A percentile compares a stretch with the other conserved stretches of the same genome.
Evolutionary conservation across 805 yeast genomes (phyloP).

Genomic region (Saturnispora serradocipensis): DNA sequence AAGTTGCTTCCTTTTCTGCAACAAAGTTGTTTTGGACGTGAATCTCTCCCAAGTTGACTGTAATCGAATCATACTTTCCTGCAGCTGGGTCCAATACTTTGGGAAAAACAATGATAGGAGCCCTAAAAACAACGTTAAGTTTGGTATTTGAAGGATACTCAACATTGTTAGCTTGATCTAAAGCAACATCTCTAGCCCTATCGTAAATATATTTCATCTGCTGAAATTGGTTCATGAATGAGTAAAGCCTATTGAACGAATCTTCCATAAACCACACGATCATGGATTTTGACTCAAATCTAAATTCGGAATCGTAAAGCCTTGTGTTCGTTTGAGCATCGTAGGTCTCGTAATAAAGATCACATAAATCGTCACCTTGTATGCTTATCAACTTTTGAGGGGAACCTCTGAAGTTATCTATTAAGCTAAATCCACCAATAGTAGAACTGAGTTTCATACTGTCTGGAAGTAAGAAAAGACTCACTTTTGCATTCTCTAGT

Average conservation of each 20-base stretch:
- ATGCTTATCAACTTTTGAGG: constrained; percentile 63
- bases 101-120: constrained; percentile 84
- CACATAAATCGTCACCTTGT: constrained; percentile 72
- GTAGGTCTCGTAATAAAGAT: constrained; percentile 74
- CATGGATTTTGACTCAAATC: constrained; percentile 66
- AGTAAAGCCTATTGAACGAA: constrained; percentile 58
- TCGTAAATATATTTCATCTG: constrained; percentile 88
- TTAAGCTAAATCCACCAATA: constrained; percentile 69
- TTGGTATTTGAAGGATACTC: constrained; percentile 53
- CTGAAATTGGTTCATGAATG: constrained; percentile 64
- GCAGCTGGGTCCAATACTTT: constrained; percentile 34
- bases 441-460: constrained; percentile 62
- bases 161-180: constrained; percentile 60
- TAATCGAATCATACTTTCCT: constrained; percentile 48
- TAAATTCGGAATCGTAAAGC: constrained; percentile 47
- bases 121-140: constrained; percentile 60
- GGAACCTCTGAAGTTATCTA: constrained; percentile 58
- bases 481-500: constrained; percentile 63
- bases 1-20: constrained; percentile 20
- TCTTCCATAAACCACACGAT: constrained; percentile 73
- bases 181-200: constrained; percentile 78
- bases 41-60: constrained; percentile 76
- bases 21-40: constrained; percentile 56
- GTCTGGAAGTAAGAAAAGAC: constrained; percentile 62
- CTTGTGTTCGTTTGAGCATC: constrained; percentile 43